These are phyloP conservation scores for Psidium guajava DNA, from an alignment of 345 rosid genomes.

Conservation along the genomic window DNA sequence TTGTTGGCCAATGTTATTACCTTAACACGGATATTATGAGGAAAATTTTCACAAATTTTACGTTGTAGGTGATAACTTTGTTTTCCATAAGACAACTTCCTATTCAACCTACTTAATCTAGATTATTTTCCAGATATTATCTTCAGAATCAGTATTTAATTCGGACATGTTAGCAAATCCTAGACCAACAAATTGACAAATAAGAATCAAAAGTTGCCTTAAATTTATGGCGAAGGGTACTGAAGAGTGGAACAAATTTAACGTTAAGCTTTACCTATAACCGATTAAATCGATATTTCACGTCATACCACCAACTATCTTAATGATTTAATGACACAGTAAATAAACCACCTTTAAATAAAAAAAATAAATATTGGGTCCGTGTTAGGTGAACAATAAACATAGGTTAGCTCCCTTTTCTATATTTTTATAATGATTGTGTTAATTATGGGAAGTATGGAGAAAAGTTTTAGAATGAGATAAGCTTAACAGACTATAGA, in stretches of 20 bases:
- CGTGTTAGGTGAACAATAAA: background rate
- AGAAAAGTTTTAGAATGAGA: background rate
- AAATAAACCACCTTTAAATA: background rate
- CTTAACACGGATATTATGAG: background rate
- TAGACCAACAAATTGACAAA: background rate
- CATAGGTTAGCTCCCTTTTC: background rate
- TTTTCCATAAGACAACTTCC: background rate
- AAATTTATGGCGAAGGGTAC: background rate
- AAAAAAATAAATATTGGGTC: background rate
- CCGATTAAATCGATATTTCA: background rate
- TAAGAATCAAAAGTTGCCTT: background rate
- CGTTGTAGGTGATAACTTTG: background rate
- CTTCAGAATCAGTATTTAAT: background rate
- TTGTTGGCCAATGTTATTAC: background rate
- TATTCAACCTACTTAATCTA: background rate
- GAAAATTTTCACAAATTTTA: background rate
- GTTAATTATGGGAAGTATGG: background rate
- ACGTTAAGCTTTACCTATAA: background rate
- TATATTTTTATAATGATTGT: background rate
- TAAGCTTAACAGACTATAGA: background rate
- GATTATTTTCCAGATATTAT: background rate
- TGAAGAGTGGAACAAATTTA: background rate
- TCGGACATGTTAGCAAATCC: background rate
- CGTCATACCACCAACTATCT: background rate
- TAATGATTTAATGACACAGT: background rate